phyloP scores from a whole-genome alignment of 2,329 filamentous ascomycete species.

The Curvularia hawaiiensis region DNA sequence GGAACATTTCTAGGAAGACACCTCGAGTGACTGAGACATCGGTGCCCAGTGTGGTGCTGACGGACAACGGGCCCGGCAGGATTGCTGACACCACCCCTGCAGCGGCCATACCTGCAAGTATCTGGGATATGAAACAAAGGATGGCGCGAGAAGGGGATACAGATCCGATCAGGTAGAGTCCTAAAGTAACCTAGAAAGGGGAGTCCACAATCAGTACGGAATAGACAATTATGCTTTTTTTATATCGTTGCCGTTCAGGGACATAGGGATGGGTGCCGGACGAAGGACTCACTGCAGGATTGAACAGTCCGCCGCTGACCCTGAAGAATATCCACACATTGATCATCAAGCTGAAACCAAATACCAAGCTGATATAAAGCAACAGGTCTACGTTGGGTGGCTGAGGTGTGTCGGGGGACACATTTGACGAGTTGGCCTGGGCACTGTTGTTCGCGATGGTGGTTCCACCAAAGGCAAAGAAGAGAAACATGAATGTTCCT shows the following conservation, averaged over 20 bases:
- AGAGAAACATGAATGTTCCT: slow-evolving; percentile 50
- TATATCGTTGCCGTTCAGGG: no score
- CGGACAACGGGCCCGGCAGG: slow-evolving; percentile 42
- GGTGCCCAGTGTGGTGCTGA: slow-evolving; percentile 43
- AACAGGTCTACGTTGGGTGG: slow-evolving; percentile 42
- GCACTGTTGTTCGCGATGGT: slow-evolving; percentile 44
- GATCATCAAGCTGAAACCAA: slow-evolving; percentile 47
- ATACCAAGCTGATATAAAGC: slow-evolving; percentile 46
- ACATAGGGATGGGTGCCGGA: neutral
- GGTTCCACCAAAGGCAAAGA: slow-evolving; percentile 48
- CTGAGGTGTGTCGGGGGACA: slow-evolving; percentile 32
- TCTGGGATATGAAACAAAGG: slow-evolving; percentile 44
- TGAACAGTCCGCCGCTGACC: slow-evolving; percentile 48
- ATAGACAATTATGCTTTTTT: no score
- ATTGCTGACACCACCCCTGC: slow-evolving; percentile 44
- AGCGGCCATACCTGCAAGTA: slow-evolving; percentile 45
- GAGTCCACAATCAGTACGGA: neutral
- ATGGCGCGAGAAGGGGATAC: slow-evolving; percentile 31
- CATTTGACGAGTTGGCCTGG: neutral
- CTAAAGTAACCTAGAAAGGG: slow-evolving; percentile 40
- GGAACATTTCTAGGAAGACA: slow-evolving; percentile 49
- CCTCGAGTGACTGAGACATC: slow-evolving; percentile 40
- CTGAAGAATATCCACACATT: slow-evolving; percentile 50
- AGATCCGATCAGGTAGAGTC: slow-evolving; percentile 44
- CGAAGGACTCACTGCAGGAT: slow-evolving; percentile 46